Conservation (phyloP, 2,329 filamentous ascomycete species). For the Whalleya microplaca region DNA sequence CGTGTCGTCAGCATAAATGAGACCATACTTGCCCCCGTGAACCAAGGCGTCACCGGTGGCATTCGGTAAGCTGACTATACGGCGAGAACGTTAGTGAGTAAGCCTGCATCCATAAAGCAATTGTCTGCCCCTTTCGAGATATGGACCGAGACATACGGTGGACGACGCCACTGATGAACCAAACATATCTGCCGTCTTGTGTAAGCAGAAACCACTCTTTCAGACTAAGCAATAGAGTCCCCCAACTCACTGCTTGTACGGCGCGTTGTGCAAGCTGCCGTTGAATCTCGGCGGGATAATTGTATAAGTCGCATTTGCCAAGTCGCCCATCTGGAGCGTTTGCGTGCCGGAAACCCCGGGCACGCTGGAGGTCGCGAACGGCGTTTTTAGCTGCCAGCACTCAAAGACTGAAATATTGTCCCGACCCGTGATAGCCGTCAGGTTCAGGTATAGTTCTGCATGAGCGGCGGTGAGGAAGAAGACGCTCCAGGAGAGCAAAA, state of each 20-base stretch:
- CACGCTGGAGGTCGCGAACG: conserved; percentile 37
- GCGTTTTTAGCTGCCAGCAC: conserved; percentile 48
- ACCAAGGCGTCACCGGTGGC: conserved; percentile 42
- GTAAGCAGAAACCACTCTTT: no score
- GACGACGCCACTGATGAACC: conserved; percentile 44
- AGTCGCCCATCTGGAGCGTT: conserved; percentile 37
- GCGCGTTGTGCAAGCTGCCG: conserved; percentile 47
- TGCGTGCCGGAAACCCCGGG: conserved; percentile 39
- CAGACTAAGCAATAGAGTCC: no score
- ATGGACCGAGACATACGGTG: conserved; percentile 28
- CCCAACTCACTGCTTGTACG: conserved; percentile 43
- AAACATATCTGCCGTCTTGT: conserved; percentile 35
- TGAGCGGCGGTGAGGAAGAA: not conserved
- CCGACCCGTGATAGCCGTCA: conserved; percentile 44
- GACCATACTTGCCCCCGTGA: conserved; percentile 44
- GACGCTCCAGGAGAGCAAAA: no score
- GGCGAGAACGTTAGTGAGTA: not conserved
- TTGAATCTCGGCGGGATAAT: conserved; percentile 43
- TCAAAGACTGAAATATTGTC: conserved; percentile 46
- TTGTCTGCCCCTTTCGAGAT: not conserved
- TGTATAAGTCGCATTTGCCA: conserved; percentile 40
- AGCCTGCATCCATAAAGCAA: not conserved
- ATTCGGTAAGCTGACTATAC: conserved; percentile 44
- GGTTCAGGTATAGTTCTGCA: conserved; percentile 38
- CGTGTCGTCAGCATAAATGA: conserved; percentile 48